phyloP scores from a whole-genome alignment of 2,329 filamentous ascomycete species.

The Colletotrichum falcatum region DNA sequence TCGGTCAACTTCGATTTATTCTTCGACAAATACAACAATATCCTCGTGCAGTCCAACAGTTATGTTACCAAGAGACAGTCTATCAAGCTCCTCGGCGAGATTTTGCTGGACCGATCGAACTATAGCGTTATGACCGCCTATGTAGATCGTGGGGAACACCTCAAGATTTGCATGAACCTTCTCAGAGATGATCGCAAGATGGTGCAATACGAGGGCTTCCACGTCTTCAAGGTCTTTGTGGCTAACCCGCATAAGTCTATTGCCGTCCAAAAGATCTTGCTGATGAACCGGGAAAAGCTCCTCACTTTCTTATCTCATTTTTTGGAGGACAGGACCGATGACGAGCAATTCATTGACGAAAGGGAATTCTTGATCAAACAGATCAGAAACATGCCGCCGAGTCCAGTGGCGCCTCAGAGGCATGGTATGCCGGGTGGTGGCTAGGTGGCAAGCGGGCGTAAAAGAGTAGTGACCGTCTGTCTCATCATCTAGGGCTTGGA shows the following conservation, averaged over 20 bases:
- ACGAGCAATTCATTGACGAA: slow-evolving; percentile 98
- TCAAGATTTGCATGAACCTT: slow-evolving; percentile 99
- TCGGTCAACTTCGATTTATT: slow-evolving; percentile 92
- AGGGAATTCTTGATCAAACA: slow-evolving; percentile 97
- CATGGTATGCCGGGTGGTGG: slow-evolving; percentile 41
- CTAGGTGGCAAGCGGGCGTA: slow-evolving; percentile 13
- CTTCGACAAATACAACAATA: slow-evolving; percentile 89
- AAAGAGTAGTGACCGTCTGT: background rate
- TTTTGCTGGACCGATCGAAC: slow-evolving; percentile 93
- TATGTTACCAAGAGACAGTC: slow-evolving; percentile 99
- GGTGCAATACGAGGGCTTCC: slow-evolving; percentile 99
- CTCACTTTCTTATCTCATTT: slow-evolving; percentile 91
- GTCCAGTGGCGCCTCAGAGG: slow-evolving; percentile 65
- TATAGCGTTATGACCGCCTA: slow-evolving; percentile 99
- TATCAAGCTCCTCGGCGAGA: slow-evolving; percentile 96
- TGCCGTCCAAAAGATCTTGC: slow-evolving; percentile 92
- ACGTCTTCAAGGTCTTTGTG: slow-evolving; percentile 99
- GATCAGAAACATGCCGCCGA: slow-evolving; percentile 77
- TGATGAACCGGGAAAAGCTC: slow-evolving; percentile 95
- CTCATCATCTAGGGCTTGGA: background rate
- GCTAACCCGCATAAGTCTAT: slow-evolving; percentile 99
- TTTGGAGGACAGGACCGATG: slow-evolving; percentile 92
- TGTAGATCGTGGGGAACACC: slow-evolving; percentile 92
- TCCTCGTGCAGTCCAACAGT: slow-evolving; percentile 89
- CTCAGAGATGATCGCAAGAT: slow-evolving; percentile 96